Evolutionary conservation across 169 alveolate genomes (phyloP).

Genomic region (Plasmodium gonderi): DNA sequence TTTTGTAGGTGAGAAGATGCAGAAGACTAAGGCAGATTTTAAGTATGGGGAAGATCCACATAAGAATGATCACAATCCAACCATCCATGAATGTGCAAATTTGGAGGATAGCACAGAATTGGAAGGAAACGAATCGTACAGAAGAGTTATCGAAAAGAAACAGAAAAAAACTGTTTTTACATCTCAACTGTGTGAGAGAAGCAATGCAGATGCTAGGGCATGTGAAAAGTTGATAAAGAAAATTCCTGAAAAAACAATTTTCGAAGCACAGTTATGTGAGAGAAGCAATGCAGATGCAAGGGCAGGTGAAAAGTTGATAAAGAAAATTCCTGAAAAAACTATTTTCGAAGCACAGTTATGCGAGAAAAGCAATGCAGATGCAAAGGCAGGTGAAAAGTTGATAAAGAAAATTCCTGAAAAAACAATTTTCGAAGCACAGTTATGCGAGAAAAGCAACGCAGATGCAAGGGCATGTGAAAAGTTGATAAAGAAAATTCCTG

Average conservation of each 20-base stretch:
- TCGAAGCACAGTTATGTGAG: conserved; percentile 8
- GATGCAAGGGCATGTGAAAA: conserved; percentile 66
- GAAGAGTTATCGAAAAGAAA: background rate
- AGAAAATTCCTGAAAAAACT: conserved; percentile 10
- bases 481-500: background rate
- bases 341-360: conserved; percentile 39
- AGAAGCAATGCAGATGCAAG: conserved; percentile 3
- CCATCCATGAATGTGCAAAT: background rate
- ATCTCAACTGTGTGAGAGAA: conserved; percentile 3
- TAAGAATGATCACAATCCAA: background rate
- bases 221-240: background rate
- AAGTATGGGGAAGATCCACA: conserved; percentile 66
- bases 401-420: conserved; percentile 8
- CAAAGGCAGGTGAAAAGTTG: conserved; percentile 24
- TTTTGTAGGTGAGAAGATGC: conserved; percentile 68
- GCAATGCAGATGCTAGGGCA: conserved; percentile 48
- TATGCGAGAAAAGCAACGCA: conserved; percentile 19
- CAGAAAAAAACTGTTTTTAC: conserved; percentile 7
- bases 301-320: conserved; percentile 8
- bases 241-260: background rate
- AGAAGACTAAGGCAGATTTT: conserved; percentile 60
- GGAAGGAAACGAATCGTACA: background rate
- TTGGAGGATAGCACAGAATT: background rate
- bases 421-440: conserved; percentile 41
- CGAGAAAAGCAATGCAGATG: conserved; percentile 61